Evolutionary conservation across 1,139 yeast genomes (phyloP).

Genomic region (Pichia sp.): DNA sequence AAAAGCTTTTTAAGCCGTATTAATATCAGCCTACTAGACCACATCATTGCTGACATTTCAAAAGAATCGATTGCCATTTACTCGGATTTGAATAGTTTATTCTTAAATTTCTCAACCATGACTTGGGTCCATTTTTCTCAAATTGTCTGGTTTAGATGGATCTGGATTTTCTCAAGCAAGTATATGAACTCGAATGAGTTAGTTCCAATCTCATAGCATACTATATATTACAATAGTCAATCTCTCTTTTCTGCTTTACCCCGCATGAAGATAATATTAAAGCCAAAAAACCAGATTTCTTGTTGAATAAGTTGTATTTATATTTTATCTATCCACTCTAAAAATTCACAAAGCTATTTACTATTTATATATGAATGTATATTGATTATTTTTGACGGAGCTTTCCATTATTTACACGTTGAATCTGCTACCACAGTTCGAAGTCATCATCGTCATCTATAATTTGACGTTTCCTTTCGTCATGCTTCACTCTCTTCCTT

Average conservation of each 20-base stretch:
- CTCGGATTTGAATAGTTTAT: constrained; percentile 54
- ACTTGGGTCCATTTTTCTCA: constrained; percentile 79
- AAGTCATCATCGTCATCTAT: constrained; percentile 29
- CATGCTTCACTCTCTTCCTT: constrained; percentile 13
- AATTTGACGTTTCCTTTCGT: constrained; percentile 10
- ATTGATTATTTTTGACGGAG: background rate
- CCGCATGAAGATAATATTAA: constrained; percentile 2
- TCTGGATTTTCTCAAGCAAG: constrained; percentile 77
- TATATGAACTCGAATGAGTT: constrained; percentile 75
- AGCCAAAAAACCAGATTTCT: background rate
- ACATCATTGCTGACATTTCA: background rate
- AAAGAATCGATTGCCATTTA: constrained; percentile 37
- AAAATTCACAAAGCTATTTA: background rate
- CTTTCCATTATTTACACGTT: background rate
- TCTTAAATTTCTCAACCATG: constrained; percentile 71
- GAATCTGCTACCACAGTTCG: constrained; percentile 22
- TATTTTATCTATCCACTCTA: background rate
- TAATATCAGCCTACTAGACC: background rate
- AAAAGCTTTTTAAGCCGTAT: background rate
- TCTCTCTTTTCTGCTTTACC: background rate
- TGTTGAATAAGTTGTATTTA: background rate
- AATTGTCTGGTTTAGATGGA: constrained; percentile 93
- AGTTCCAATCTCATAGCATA: constrained; percentile 22
- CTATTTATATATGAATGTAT: background rate
- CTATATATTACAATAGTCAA: background rate